Evolutionary conservation across 495 filamentous ascomycete species (phyloP).

Genomic region (Pseudevernia furfuracea): DNA sequence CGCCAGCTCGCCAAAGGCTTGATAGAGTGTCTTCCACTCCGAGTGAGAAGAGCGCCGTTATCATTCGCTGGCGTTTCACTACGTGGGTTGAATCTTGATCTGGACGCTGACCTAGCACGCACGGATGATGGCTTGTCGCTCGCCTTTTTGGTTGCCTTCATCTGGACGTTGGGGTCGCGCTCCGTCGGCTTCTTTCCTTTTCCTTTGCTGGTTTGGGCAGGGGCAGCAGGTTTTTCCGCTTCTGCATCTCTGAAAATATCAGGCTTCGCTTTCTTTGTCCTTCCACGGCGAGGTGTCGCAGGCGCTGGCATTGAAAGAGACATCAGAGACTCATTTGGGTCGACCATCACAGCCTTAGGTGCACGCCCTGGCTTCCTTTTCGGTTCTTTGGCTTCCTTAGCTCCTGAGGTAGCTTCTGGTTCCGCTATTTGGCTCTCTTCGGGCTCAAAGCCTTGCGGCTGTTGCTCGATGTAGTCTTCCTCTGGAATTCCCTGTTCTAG

Average conservation of each 20-base stretch:
- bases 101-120: constrained; percentile 27
- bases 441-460: constrained; percentile 6
- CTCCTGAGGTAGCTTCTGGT: constrained; percentile 6
- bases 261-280: constrained; percentile 25
- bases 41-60: constrained; percentile 41
- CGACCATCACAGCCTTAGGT: constrained; percentile 3
- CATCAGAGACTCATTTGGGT: constrained; percentile 6
- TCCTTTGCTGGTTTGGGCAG: background rate
- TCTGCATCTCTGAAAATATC: constrained; percentile 27
- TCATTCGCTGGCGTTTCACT: constrained; percentile 55
- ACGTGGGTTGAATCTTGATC: constrained; percentile 58
- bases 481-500: constrained; percentile 1
- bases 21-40: constrained; percentile 52
- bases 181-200: constrained; percentile 10
- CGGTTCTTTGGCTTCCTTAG: constrained; percentile 8
- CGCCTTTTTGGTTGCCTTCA: constrained; percentile 11
- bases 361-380: constrained; percentile 9
- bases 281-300: constrained; percentile 1
- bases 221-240: constrained; percentile 24
- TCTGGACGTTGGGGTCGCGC: constrained; percentile 18
- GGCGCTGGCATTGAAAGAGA: constrained; percentile 6
- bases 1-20: constrained; percentile 83
- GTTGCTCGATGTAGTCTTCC: constrained; percentile 14
- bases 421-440: constrained; percentile 7
- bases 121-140: constrained; percentile 8